phyloP scores from a whole-genome alignment of 192 early-diverging fungal genomes.

The Coemansia sp. region DNA sequence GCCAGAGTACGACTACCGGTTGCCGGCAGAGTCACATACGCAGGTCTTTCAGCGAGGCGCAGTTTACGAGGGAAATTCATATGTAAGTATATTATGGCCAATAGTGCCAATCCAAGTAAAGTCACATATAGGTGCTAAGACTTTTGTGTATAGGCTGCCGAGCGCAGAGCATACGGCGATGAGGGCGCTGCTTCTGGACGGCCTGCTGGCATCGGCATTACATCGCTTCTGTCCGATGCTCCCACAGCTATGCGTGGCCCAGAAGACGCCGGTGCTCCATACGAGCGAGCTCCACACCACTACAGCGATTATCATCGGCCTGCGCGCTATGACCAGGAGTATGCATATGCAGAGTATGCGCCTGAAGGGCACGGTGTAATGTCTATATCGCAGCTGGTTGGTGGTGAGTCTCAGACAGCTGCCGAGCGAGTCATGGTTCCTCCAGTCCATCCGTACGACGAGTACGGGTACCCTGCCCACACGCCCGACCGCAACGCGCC shows the following conservation, averaged over 20 bases:
- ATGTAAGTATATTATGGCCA: slow-evolving; percentile 17
- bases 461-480: slow-evolving; percentile 8
- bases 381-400: slow-evolving; percentile 51
- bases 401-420: slow-evolving; percentile 9
- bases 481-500: slow-evolving; percentile 7
- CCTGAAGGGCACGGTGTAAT: slow-evolving; percentile 30
- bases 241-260: slow-evolving; percentile 5
- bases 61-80: slow-evolving; percentile 11
- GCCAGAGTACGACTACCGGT: slow-evolving; percentile 29
- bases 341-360: slow-evolving; percentile 15
- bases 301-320: slow-evolving; percentile 17
- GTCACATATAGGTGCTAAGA: neutral
- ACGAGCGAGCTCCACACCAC: neutral
- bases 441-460: neutral
- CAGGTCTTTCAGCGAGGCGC: slow-evolving; percentile 28
- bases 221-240: slow-evolving; percentile 28
- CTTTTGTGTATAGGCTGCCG: slow-evolving; percentile 4
- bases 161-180: slow-evolving; percentile 15
- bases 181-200: slow-evolving; percentile 8
- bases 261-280: slow-evolving; percentile 2
- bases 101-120: no score
- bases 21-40: slow-evolving; percentile 16
- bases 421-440: neutral
- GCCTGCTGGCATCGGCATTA: slow-evolving; percentile 38
- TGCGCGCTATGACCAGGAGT: slow-evolving; percentile 13